phyloP scores from a whole-genome alignment of 805 yeast genomes.

The Lachancea nothofagi region DNA sequence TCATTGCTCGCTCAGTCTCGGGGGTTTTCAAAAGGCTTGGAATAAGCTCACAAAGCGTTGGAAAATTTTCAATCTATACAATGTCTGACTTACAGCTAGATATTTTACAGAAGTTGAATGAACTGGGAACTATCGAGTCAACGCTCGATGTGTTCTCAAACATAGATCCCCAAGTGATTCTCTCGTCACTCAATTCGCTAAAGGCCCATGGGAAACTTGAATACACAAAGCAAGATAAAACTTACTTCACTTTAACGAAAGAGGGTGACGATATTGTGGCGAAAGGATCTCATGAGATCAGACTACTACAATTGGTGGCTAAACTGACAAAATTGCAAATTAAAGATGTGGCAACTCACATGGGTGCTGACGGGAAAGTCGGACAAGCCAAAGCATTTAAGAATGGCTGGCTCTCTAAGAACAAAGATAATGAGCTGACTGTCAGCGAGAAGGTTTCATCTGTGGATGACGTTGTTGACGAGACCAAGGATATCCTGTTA shows the following conservation, averaged over 20 bases:
- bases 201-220: constrained; percentile 76
- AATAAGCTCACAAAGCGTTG: neutral
- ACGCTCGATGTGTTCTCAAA: constrained; percentile 64
- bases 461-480: constrained; percentile 44
- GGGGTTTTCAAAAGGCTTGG: neutral
- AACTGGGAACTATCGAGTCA: constrained; percentile 58
- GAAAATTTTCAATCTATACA: too few relatives aligned
- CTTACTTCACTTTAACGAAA: constrained; percentile 64
- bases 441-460: constrained; percentile 46
- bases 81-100: constrained; percentile 68
- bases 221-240: constrained; percentile 68
- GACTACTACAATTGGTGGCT: constrained; percentile 70
- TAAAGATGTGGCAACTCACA: constrained; percentile 57
- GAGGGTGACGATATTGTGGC: constrained; percentile 78
- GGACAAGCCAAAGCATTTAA: constrained; percentile 98
- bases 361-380: constrained; percentile 80
- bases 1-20: constrained; percentile 2
- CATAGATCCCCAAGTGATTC: constrained; percentile 57
- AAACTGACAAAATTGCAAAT: constrained; percentile 77
- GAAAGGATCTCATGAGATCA: constrained; percentile 86
- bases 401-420: constrained; percentile 91
- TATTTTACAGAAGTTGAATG: constrained; percentile 60
- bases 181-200: constrained; percentile 82
- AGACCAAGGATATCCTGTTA: constrained; percentile 58
- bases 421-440: constrained; percentile 68